Base-by-base conservation (phyloP, 495 filamentous ascomycete species). In the Delitschia confertaspora region DNA sequence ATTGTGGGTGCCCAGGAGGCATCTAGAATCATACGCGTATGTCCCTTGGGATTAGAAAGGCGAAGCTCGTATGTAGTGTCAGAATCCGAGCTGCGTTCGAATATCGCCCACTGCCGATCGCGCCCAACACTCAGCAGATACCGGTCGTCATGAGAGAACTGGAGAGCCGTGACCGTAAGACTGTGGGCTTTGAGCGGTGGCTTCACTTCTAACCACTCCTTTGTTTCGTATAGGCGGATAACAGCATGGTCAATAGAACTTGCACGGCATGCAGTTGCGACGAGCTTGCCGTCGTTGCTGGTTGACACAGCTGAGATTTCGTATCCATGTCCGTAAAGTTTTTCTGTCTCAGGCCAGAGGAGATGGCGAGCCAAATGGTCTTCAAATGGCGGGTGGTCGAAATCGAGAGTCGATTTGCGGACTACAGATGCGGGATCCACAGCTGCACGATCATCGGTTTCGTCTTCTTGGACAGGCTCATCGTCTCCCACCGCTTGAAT, bases 261-360 rank as follows among this genome's bases (percentile, higher is more conserved):
- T 13, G 93, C 93, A 58, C 82, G 84, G 66, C 89, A 96, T 2
- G 89, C 86, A n/a, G 86, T 93, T 13, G 93, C 91, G 24, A 99
- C 73, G 17, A 94, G 52, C 1, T 57, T 67, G 11, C 80, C 79
- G 53, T 83, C 80, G 47, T 82, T 75, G 52, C 77, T 86, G 6
- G 78, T 74, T n/a, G 88, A 83, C 17, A 95, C 76, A 7, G 85
- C 80, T 16, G 88, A 93, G 29, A 99, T 91, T 62, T 99, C 91
- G 66, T 93, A 93, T n/a, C 91, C 91, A 65, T 99, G 91, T 4
- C 91, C 91, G 61, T 99, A 99, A 4, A 99, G 75, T 63, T 99
- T 99, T 59, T 96, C 91, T 29, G 75, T 77, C 52, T 99, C 91
- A 0, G 91, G 91, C 87, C 87, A 99, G 19, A 99, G 73, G 2